Base-by-base conservation (phyloP, 2,329 filamentous ascomycete genomes). In the Cordyceps tenuipes region DNA sequence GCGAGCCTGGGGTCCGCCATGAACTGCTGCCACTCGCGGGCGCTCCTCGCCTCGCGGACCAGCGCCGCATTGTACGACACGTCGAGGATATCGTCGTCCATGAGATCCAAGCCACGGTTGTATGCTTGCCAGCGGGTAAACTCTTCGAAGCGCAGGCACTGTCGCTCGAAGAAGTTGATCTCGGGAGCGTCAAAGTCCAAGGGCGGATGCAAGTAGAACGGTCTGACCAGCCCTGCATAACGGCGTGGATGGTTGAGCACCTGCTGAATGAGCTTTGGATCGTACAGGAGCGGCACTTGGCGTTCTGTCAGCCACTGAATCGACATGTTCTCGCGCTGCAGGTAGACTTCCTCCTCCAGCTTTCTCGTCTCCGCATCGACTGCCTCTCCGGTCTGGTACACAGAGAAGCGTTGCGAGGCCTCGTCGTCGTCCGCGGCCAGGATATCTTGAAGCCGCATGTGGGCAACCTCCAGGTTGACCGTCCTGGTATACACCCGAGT, bases 1-100 rank as follows among this genome's bases (percentile, higher is more conserved):
- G 5, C 29, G 3, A 34, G 13, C 1, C 17, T 21, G 10, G 39
- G 26, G 7, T 34, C 17, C 6, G 29, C 26, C 26, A 36, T 17
- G 12, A 47, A n/a, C 39, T 17, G 2, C 29, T 5, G 26, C 54
- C 54, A 49, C 15, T 48, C 21, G 15, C 12, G 12, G 13, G n/a
- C 54, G 31, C 31, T 34, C n/a, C 15, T 39, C 13, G 54, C 46
- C 43, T 44, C 54, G 19, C 55, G 55, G 12, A 57, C 23, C 8
- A 57, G 31, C 19, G 31, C 47, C 13, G 46, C 56, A 1, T 12
- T n/a, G 26, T 52, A 52, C 5, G 26, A 48, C 23, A 15, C 91
- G 73, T 96, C 96, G 56, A 84, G 84, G 62, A 96, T 74, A 0
- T 90, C 94, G 67, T 86, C 85, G 73, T 94, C 90, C 61, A 80